A percentile compares a stretch with the other conserved stretches of the same genome.
Evolutionary conservation across 1,139 yeast species (phyloP).

Genomic region (Saccharomyces hybrid): DNA sequence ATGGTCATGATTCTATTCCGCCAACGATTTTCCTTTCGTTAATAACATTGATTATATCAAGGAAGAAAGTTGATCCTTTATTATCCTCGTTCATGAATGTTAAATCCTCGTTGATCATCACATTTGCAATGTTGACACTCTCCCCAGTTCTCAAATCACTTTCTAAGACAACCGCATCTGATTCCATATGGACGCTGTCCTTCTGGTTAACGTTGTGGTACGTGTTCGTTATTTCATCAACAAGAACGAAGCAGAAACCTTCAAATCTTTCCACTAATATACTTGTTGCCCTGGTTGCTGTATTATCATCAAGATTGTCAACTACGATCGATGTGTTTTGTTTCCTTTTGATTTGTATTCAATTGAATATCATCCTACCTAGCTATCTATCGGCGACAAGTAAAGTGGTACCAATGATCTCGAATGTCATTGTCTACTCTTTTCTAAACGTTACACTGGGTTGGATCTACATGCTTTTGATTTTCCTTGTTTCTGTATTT

Average conservation of each 20-base stretch:
- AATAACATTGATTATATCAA: conserved; percentile 12
- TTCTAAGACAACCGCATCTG: conserved; percentile 83
- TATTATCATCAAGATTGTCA: conserved; percentile 74
- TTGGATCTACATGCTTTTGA: conserved; percentile 17
- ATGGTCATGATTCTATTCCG: conserved; percentile 19
- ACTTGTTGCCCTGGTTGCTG: conserved; percentile 79
- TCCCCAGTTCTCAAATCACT: conserved; percentile 88
- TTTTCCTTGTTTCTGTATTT: conserved; percentile 14
- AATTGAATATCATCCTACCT: conserved; percentile 29
- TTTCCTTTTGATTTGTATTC: conserved; percentile 37
- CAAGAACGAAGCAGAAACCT: conserved; percentile 12
- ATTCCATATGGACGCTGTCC: conserved; percentile 90
- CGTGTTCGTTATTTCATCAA: conserved; percentile 32
- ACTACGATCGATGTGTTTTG: conserved; percentile 75
- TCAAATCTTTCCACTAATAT: conserved; percentile 75
- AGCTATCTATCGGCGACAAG: conserved; percentile 15
- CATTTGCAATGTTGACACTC: conserved; percentile 62
- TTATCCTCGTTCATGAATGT: conserved; percentile 19
- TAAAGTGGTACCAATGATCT: conserved; percentile 6
- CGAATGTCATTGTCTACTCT: conserved; percentile 23
- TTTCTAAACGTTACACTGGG: conserved; percentile 23
- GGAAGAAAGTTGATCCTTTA: conserved; percentile 9
- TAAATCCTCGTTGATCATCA: conserved; percentile 62
- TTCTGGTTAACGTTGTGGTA: conserved; percentile 68
- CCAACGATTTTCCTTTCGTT: conserved; percentile 1